Percentiles rank a stretch among this genome's conserved stretches.
Conservation (phyloP, 202 grass and related monocot species). For the Schoenoplectus triqueter region DNA sequence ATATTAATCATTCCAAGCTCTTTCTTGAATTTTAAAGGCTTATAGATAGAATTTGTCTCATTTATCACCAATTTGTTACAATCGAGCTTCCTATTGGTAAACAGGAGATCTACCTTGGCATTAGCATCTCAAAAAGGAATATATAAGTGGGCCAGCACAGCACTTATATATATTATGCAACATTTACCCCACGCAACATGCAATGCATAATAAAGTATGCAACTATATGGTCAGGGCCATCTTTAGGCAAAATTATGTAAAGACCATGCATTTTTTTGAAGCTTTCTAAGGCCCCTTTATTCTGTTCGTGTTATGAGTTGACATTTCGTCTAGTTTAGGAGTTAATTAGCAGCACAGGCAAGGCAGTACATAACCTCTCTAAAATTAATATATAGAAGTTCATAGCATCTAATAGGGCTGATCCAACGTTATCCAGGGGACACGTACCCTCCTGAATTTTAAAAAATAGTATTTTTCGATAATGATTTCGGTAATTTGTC, state of each 20-base stretch:
- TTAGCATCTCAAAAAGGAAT: slow-evolving; percentile 14
- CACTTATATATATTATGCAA: background rate
- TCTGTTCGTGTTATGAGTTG: background rate
- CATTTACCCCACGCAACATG: slow-evolving; percentile 1
- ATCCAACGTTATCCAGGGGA: too few relatives aligned
- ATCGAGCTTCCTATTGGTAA: slow-evolving; percentile 22
- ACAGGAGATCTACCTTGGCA: slow-evolving; percentile 8
- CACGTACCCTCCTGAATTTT: too few relatives aligned
- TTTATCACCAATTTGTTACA: background rate
- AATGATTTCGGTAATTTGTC: too few relatives aligned
- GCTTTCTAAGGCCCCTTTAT: background rate
- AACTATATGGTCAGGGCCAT: background rate
- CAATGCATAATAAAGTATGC: slow-evolving; percentile 8
- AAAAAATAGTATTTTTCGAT: too few relatives aligned
- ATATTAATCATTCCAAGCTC: background rate
- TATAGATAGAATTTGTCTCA: background rate
- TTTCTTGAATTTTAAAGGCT: background rate
- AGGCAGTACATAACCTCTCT: background rate
- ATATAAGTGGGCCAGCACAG: background rate
- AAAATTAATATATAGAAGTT: background rate
- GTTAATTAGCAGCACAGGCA: too few relatives aligned
- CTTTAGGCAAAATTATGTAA: slow-evolving; percentile 20
- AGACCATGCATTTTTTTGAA: background rate
- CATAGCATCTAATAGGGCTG: too few relatives aligned
- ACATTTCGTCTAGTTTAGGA: background rate